Evolutionary conservation across 805 yeast species (phyloP), one percentile per base, ranked within the genome.

Genomic region (Nakazawaea pomicola): DNA sequence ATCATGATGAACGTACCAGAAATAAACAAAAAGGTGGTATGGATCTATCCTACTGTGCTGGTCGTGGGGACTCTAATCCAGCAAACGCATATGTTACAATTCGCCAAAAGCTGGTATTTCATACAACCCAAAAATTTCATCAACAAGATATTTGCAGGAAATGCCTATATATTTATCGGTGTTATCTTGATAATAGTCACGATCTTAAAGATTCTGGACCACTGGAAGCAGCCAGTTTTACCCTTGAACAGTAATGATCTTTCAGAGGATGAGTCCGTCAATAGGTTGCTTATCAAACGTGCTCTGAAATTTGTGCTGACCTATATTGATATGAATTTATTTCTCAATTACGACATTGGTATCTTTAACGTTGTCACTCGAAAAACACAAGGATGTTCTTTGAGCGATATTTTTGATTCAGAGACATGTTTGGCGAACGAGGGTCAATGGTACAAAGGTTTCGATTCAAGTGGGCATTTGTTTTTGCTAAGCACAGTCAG

Each of bases 391-490:
- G 9, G 14, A n/a, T 40, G 43, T 24, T 33, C 38, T 15, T 32
- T 32, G 7, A 12, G 8, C 12, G 20, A 27, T 3, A 10, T 8
- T 20, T 8, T 7, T 9, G 28, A 28, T 29, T n/a, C 35, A 6
- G 18, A 27, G 15, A 18, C 30, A 9, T 41, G 45, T 12, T 8
- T 32, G 9, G 12, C 17, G 9, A 19, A 37, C 9, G 51, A 53
- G 17, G 74, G 70, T 2, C 36, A 47, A 12, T 75, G 81, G 80
- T 50, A 51, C 4, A 65, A 67, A 44, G 76, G 77, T 8, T 75
- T 75, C 49, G 80, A 76, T 49, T 57, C 69, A 4, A 71, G 78
- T 29, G 80, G 80, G 1, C 82, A 76, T 51, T 68, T 64, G 38
- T 72, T 72, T 47, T 64, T 73, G 39, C 41, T 74, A 2, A 52